Evolutionary conservation across 768 basidiomycete genomes (phyloP), one percentile per base, ranked within the genome.

Genomic region (Lactarius akahatsu): DNA sequence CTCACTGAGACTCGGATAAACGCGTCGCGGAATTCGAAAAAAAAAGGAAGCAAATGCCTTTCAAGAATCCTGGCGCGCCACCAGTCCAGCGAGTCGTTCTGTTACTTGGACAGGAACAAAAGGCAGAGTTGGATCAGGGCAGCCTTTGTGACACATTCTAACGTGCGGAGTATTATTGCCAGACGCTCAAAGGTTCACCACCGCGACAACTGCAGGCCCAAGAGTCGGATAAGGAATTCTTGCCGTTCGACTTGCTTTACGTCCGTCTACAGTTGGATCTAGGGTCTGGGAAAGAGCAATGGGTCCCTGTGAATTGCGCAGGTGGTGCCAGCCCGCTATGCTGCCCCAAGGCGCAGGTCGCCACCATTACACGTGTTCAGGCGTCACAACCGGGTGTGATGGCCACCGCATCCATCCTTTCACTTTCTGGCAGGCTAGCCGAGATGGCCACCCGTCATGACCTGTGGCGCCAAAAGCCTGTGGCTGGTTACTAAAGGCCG

Each of bases 11-110:
- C 20, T 43, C 52, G 36, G 66, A 59, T 59, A 50, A 40, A 58
- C 50, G 41, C 43, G 57, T 50, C 66, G 62, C 66, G 61, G 61
- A 50, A 52, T 55, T 55, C 66, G 45, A 67, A 63, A 66, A 67
- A 43, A 45, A 66, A 43, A 36, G 66, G 61, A 32, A 43, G 66
- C 50, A 67, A 66, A 66, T 54, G 57, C 15, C 20, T 30, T 50
- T 59, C 32, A 23, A 64, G 36, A n/a, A 41, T 41, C 26, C 16
- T 58, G 41, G 47, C 47, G 20, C 56, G 50, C 66, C 60, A 61
- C 64, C 59, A 43, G 18, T 50, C 55, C 34, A 47, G 9, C 36
- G 38, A 63, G 34, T 41, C 62, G 32, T n/a, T 26, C n/a, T 38
- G 36, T 50, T 38, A 20, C 50, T n/a, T 2, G 28, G 43, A 52